Percentiles rank a stretch among this genome's conserved stretches.
Conservation (phyloP, 495 filamentous ascomycete species). For the Trichocladium uniseriatum region DNA sequence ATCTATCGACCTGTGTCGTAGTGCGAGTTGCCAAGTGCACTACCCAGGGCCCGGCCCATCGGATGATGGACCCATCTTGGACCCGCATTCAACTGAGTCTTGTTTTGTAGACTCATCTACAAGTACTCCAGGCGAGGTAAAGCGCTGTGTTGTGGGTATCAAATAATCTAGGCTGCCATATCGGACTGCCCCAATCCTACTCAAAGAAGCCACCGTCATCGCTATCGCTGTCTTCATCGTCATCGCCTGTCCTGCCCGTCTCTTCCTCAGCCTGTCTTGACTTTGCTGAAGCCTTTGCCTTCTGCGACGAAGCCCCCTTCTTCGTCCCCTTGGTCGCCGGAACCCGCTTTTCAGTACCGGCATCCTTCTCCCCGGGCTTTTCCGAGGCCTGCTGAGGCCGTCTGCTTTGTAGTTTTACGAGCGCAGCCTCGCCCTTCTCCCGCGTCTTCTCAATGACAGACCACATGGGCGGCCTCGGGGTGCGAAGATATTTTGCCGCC, state of each 20-base stretch:
- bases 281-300: neutral
- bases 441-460: constrained; percentile 56
- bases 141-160: constrained; percentile 12
- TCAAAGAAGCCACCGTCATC: constrained; percentile 31
- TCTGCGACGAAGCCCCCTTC: neutral
- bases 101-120: too few relatives aligned
- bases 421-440: constrained; percentile 47
- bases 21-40: too few relatives aligned
- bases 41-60: too few relatives aligned
- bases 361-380: neutral
- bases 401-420: constrained; percentile 45
- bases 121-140: neutral
- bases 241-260: neutral
- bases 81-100: too few relatives aligned
- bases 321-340: neutral
- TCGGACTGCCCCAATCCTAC: constrained; percentile 4
- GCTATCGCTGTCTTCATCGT: constrained; percentile 11
- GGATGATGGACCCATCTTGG: too few relatives aligned
- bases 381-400: constrained; percentile 3
- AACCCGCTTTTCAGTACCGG: neutral
- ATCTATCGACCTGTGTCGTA: too few relatives aligned
- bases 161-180: neutral
- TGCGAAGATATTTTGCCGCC: constrained; percentile 28
- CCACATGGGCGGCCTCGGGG: constrained; percentile 55
- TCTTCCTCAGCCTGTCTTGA: neutral